Evolutionary conservation across 176 grass and related monocot species (phyloP), one percentile per base, ranked within the genome.

Genomic region (Phyllostachys edulis): DNA sequence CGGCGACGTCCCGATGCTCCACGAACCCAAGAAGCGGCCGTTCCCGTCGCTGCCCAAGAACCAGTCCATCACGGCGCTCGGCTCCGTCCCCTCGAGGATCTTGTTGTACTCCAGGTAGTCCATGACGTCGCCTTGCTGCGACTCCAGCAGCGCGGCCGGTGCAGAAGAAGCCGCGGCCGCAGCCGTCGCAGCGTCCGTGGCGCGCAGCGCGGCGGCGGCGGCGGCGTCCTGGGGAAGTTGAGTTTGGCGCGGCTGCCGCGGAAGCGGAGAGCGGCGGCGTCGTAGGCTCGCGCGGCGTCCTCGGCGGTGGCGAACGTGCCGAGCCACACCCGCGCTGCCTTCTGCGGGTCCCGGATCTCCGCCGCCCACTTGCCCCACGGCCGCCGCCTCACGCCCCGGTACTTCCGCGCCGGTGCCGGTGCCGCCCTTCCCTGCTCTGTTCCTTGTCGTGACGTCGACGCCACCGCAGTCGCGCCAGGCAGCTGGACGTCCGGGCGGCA

Each of bases 321-420:
- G 2, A 98, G 90, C 95, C 92, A 98, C 55, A 95, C 84, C 27
- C 92, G 84, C 21, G 91, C 85, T 63, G 92, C 90, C 83, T 88
- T 95, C 16, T 85, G 86, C 9, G 96, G 96, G 61, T 98, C 91
- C 14, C 91, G 84, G 41, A 98, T 98, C 88, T 98, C 95, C 77
- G 95, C 96, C 57, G 87, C 96, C 92, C 96, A 98, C 77, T 95
- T 95, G 3, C 92, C 95, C 96, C 92, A 98, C 21, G 92, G 92
- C 34, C 96, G 87, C 44, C 72, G 75, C 82, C 95, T 63, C 4
- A 95, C 92, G 13, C 95, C 96, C 1, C 92, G 71, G 77, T 95
- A 98, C 73, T 88, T 92, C 38, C 79, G 52, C 24, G 55, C 46
- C 45, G 63, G n/a, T 44, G 14, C 36, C 6, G 12, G 7, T 34